These are phyloP conservation scores for Pistacia vera DNA, from an alignment of 345 rosid genomes.

Conservation along the genomic window DNA sequence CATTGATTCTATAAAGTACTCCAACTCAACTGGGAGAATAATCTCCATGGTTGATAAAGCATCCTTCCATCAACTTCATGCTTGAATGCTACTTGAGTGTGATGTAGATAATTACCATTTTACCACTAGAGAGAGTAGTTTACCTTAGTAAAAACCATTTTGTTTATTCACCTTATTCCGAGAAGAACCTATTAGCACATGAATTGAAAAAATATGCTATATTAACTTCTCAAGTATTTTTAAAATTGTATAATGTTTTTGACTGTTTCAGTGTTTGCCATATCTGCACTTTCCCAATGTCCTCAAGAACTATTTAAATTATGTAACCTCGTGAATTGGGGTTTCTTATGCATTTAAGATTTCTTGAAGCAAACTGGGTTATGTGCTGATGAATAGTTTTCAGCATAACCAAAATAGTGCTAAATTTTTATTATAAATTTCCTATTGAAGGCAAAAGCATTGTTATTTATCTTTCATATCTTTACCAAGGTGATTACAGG, in stretches of 20 bases:
- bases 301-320: background rate
- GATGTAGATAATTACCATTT: background rate
- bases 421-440: background rate
- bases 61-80: background rate
- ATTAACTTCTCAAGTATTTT: background rate
- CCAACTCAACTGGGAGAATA: background rate
- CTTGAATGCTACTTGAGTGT: background rate
- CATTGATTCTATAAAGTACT: background rate
- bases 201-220: background rate
- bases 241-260: background rate
- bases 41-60: background rate
- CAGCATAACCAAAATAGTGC: background rate
- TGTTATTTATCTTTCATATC: background rate
- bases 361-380: background rate
- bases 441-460: background rate
- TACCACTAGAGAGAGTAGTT: background rate
- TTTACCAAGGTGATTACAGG: background rate
- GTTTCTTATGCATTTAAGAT: background rate
- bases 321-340: background rate
- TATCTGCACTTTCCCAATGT: background rate
- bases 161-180: background rate
- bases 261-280: background rate
- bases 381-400: background rate
- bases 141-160: background rate
- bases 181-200: background rate